phyloP scores from a whole-genome alignment of 148 eudicot species.

The Rhododendron simsii region DNA sequence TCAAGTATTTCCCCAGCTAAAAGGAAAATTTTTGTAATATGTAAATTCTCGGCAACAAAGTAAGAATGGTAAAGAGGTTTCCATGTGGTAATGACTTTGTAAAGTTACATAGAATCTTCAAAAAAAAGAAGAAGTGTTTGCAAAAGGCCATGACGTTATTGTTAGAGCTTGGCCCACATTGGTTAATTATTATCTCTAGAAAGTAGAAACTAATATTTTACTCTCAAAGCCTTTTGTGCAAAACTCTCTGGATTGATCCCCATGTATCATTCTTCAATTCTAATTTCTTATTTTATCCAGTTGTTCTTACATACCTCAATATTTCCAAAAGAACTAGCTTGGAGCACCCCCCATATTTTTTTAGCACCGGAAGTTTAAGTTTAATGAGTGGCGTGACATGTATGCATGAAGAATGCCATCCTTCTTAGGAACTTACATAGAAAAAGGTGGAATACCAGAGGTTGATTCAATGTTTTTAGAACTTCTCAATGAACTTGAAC shows the following conservation, averaged over 20 bases:
- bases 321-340: neutral
- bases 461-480: neutral
- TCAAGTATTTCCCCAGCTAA: too few relatives aligned
- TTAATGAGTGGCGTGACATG: neutral
- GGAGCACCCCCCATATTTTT: neutral
- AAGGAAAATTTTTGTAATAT: too few relatives aligned
- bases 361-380: neutral
- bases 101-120: too few relatives aligned
- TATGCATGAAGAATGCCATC: neutral
- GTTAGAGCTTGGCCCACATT: too few relatives aligned
- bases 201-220: neutral
- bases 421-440: neutral
- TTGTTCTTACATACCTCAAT: neutral
- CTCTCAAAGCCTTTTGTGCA: neutral
- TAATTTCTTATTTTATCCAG: neutral
- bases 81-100: too few relatives aligned
- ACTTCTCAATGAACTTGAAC: neutral
- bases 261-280: neutral
- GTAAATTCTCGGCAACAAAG: too few relatives aligned
- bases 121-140: too few relatives aligned
- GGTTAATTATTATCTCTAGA: neutral
- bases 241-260: neutral
- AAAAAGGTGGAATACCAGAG: neutral
- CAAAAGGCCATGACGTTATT: too few relatives aligned
- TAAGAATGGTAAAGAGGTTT: too few relatives aligned